Evolutionary conservation across 1,284 basidiomycete species (phyloP).

Genomic region (Pseudozyma sp.): DNA sequence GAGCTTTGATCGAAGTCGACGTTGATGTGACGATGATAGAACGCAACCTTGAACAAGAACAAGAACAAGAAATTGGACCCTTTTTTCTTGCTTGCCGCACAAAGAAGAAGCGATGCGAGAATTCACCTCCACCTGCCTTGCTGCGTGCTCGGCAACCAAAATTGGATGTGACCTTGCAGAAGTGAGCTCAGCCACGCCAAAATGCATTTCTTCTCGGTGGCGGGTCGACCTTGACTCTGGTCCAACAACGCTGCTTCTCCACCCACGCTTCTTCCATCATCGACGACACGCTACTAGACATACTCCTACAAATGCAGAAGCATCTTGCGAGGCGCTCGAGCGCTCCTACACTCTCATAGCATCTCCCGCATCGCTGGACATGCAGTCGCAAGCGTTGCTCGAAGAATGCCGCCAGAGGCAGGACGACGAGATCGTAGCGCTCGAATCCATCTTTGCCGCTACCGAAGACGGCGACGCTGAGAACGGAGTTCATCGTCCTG

Average conservation of each 20-base stretch:
- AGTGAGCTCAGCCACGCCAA: slow-evolving; percentile 19
- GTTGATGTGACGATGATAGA: neutral
- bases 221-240: neutral
- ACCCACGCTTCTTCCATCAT: neutral
- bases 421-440: slow-evolving; percentile 47
- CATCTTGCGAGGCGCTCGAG: neutral
- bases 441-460: slow-evolving; percentile 48
- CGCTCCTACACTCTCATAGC: slow-evolving; percentile 12
- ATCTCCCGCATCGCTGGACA: slow-evolving; percentile 1
- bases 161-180: neutral
- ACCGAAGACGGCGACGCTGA: neutral
- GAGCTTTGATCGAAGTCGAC: no score
- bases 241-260: neutral
- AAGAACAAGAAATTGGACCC: slow-evolving; percentile 17
- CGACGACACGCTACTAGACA: neutral
- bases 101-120: slow-evolving; percentile 4
- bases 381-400: slow-evolving; percentile 17
- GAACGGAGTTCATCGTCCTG: neutral
- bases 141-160: slow-evolving; percentile 20
- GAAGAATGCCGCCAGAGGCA: slow-evolving; percentile 42
- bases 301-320: neutral
- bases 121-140: slow-evolving; percentile 26
- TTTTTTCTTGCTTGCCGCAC: neutral
- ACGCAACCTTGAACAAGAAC: neutral
- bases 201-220: neutral